Evolutionary conservation across 148 eudicot species (phyloP).

Genomic region (Oxyria digyna): DNA sequence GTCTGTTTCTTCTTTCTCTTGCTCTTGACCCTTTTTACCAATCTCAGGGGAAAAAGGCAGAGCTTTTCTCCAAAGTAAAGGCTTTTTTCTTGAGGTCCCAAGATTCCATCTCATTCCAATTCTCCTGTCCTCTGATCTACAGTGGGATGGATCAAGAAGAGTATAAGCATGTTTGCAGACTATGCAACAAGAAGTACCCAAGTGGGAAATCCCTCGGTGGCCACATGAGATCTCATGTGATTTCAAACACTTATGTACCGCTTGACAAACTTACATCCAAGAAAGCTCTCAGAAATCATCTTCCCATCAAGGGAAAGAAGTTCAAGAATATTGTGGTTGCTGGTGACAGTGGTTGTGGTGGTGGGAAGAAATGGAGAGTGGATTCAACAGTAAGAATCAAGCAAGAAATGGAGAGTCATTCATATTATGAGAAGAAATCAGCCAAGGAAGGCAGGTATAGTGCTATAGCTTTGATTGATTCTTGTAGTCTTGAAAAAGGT

Average conservation of each 20-base stretch:
- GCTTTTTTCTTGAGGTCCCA: not conserved
- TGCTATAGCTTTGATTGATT: conserved; percentile 18
- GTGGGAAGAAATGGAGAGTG: not conserved
- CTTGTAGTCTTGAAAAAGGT: conserved; percentile 20
- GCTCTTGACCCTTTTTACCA: conserved; percentile 1
- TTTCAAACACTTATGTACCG: conserved; percentile 33
- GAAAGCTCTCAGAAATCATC: not conserved
- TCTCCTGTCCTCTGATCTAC: conserved; percentile 20
- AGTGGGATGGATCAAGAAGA: conserved; percentile 29
- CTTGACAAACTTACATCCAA: conserved; percentile 22
- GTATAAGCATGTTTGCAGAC: conserved; percentile 45
- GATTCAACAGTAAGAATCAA: no score
- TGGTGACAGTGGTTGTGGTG: no score
- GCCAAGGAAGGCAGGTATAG: conserved; percentile 35
- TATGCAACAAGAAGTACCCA: conserved; percentile 85
- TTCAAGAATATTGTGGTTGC: no score
- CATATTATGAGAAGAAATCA: conserved; percentile 11
- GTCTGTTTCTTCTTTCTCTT: not conserved
- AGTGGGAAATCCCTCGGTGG: conserved; percentile 81
- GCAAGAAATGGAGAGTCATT: conserved; percentile 35
- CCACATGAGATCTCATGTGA: conserved; percentile 77
- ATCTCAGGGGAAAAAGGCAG: conserved; percentile 33
- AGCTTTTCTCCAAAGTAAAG: conserved; percentile 20
- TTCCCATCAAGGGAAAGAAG: not conserved
- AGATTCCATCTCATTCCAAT: not conserved